Conservation (phyloP, 2,329 filamentous ascomycete species). For the Arthroderma sp. region DNA sequence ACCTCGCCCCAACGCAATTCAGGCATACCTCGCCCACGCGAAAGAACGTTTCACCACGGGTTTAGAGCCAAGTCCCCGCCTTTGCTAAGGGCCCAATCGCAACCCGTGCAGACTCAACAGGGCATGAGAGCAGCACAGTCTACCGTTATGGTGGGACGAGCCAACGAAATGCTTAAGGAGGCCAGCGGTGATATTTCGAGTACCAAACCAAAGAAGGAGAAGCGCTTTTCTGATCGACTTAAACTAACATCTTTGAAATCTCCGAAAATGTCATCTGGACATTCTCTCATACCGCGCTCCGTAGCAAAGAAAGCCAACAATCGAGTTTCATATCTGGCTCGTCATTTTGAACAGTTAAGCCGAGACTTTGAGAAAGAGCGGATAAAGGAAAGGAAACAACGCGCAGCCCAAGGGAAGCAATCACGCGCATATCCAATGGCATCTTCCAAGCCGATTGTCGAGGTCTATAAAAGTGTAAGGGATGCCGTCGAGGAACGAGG, state of each 20-base stretch:
- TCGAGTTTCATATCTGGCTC: slow-evolving; percentile 80
- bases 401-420: slow-evolving; percentile 61
- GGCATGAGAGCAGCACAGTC: slow-evolving; percentile 5
- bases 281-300: slow-evolving; percentile 78
- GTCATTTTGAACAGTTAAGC: slow-evolving; percentile 92
- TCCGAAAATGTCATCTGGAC: slow-evolving; percentile 32
- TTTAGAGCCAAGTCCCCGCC: slow-evolving; percentile 32
- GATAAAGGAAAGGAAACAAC: slow-evolving; percentile 67
- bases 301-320: slow-evolving; percentile 56
- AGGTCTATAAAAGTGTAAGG: slow-evolving; percentile 87
- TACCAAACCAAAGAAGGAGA: slow-evolving; percentile 42
- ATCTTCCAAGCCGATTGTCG: slow-evolving; percentile 87
- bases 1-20: slow-evolving; percentile 17
- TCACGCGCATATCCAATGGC: slow-evolving; percentile 78
- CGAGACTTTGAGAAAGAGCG: slow-evolving; percentile 94
- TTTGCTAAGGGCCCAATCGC: slow-evolving; percentile 38
- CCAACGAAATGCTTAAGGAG: neutral
- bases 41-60: slow-evolving; percentile 23
- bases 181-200: slow-evolving; percentile 6
- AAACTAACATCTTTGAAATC: slow-evolving; percentile 53
- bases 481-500: slow-evolving; percentile 78
- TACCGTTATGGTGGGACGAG: too few species aligned
- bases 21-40: slow-evolving; percentile 26
- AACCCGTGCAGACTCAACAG: slow-evolving; percentile 28
- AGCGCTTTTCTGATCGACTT: slow-evolving; percentile 62